phyloP scores from a whole-genome alignment of 2,329 filamentous ascomycete genomes.

The Fusarium sp. region DNA sequence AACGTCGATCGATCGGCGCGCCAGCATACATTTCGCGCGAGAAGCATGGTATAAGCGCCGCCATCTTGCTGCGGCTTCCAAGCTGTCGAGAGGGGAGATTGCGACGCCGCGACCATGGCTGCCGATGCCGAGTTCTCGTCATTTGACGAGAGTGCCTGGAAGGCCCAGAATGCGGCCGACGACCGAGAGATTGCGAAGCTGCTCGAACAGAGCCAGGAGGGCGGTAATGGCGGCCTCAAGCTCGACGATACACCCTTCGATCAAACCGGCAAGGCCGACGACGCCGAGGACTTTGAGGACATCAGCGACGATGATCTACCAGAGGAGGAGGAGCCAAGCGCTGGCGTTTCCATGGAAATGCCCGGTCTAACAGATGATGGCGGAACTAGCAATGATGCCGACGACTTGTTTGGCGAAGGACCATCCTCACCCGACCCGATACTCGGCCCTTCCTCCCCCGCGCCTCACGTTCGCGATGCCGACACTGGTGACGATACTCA shows the following conservation, averaged over 20 bases:
- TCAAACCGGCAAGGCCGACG: constrained; percentile 84
- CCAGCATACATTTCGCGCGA: constrained; percentile 1
- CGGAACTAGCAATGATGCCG: constrained; percentile 69
- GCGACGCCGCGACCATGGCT: constrained; percentile 48
- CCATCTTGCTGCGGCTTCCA: constrained; percentile 36
- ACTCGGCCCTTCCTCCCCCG: constrained; percentile 58
- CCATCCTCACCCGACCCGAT: constrained; percentile 62
- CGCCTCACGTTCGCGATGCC: constrained; percentile 55
- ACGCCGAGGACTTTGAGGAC: constrained; percentile 91
- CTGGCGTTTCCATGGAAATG: constrained; percentile 58
- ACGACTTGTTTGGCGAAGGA: constrained; percentile 78
- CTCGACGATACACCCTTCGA: constrained; percentile 65
- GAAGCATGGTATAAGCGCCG: constrained; percentile 45
- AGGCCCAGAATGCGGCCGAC: constrained; percentile 61
- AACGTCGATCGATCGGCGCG: constrained; percentile 10
- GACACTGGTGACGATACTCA: constrained; percentile 52
- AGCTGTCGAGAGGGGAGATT: constrained; percentile 39
- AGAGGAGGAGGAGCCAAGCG: constrained; percentile 76
- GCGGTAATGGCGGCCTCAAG: constrained; percentile 53
- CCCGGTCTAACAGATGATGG: constrained; percentile 70
- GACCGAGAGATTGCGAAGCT: constrained; percentile 60
- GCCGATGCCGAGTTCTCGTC: constrained; percentile 51
- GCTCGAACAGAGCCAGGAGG: constrained; percentile 57
- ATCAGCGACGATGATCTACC: constrained; percentile 93
- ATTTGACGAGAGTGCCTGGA: constrained; percentile 52